These are phyloP conservation scores for Candida gigantensis DNA, from an alignment of 1,139 yeast species.

Conservation along the genomic window DNA sequence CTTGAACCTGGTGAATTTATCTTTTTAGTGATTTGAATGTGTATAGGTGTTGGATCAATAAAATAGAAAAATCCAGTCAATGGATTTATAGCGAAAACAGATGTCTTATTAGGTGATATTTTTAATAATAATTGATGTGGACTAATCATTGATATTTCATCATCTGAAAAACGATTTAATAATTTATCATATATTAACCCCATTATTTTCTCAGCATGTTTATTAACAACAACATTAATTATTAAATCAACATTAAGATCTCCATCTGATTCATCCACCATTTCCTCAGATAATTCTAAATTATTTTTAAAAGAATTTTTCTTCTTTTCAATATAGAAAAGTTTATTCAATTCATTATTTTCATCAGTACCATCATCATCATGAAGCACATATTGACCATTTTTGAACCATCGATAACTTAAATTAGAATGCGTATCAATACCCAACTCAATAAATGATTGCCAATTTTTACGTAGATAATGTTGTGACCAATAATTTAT, in stretches of 20 bases:
- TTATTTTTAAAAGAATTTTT: no score
- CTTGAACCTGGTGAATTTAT: slow-evolving; percentile 33
- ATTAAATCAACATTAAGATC: slow-evolving; percentile 40
- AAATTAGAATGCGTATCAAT: slow-evolving; percentile 53
- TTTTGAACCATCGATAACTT: slow-evolving; percentile 68
- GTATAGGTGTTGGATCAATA: slow-evolving; percentile 44
- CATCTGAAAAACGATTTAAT: slow-evolving; percentile 11
- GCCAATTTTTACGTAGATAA: slow-evolving; percentile 38
- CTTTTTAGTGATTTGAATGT: slow-evolving; percentile 33
- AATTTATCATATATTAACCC: slow-evolving; percentile 22
- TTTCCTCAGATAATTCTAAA: slow-evolving; percentile 9
- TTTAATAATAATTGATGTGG: slow-evolving; percentile 41
- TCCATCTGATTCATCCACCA: slow-evolving; percentile 22
- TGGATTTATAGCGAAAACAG: slow-evolving; percentile 46
- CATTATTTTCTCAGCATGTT: slow-evolving; percentile 40
- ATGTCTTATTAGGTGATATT: slow-evolving; percentile 35
- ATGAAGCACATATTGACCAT: slow-evolving; percentile 37
- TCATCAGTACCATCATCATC: slow-evolving; percentile 18
- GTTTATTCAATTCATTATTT: slow-evolving; percentile 16
- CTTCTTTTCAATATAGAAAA: slow-evolving; percentile 10
- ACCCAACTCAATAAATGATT: slow-evolving; percentile 65
- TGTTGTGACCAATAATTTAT: slow-evolving; percentile 72
- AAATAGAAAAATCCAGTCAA: slow-evolving; percentile 49
- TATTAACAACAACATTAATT: slow-evolving; percentile 35
- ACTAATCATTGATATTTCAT: slow-evolving; percentile 22